Conservation (phyloP, 176 grass and related monocot genomes). For the Triticum turgidum region DNA sequence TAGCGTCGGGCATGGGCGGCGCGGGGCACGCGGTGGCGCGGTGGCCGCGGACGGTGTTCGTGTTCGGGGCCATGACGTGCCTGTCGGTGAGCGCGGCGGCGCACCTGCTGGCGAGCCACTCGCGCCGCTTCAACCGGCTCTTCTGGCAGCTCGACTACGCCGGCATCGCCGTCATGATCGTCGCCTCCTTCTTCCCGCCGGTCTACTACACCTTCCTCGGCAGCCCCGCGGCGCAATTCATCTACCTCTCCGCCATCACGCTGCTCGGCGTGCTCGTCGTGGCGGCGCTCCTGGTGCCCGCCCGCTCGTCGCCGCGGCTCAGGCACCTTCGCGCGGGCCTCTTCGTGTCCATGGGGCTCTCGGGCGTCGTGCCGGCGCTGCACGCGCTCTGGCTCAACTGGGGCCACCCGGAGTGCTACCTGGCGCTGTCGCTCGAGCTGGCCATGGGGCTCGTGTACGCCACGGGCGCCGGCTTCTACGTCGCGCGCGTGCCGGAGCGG, state of each 20-base stretch:
- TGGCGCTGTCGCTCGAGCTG: conserved; percentile 69
- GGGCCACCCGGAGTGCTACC: conserved; percentile 46
- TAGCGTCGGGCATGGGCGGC: neutral
- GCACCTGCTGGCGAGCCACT: conserved; percentile 94
- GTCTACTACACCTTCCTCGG: conserved; percentile 87
- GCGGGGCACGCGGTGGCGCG: conserved; percentile 25
- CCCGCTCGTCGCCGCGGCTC: conserved; percentile 59
- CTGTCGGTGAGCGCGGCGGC: conserved; percentile 71
- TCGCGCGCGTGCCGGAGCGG: conserved; percentile 74
- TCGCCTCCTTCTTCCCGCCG: conserved; percentile 86
- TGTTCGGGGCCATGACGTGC: conserved; percentile 82
- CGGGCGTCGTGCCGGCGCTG: conserved; percentile 59
- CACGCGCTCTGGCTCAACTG: conserved; percentile 75
- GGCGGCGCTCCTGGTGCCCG: conserved; percentile 59
- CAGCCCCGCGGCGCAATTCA: conserved; percentile 29
- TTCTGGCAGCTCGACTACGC: conserved; percentile 94
- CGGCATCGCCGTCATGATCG: conserved; percentile 94
- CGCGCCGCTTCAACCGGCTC: conserved; percentile 61
- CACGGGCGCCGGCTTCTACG: conserved; percentile 63
- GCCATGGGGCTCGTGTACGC: conserved; percentile 73
- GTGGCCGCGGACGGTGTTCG: conserved; percentile 87
- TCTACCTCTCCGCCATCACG: conserved; percentile 76
- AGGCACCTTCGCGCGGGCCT: conserved; percentile 62
- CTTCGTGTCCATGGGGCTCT: conserved; percentile 73
- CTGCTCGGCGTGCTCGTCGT: conserved; percentile 59